Conservation (phyloP, 208 protist species). For the Crithidia acanthocephali region DNA sequence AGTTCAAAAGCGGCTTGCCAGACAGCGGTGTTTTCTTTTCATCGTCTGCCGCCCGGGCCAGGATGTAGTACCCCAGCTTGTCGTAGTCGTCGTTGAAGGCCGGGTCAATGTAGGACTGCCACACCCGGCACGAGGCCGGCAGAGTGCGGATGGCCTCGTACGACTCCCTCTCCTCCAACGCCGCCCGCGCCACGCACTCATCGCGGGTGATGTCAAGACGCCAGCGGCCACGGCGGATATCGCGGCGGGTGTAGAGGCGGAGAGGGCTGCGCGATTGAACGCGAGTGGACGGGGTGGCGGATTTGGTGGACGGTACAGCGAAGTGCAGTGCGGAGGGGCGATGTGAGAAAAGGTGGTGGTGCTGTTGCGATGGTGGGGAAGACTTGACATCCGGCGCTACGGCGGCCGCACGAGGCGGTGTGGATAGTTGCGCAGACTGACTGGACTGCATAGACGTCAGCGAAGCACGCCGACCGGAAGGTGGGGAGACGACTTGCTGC, state of each 20-base stretch:
- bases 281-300: not conserved
- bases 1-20: not conserved
- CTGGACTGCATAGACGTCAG: not conserved
- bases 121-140: conserved; percentile 33
- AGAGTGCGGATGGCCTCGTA: conserved; percentile 40
- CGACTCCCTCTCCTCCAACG: conserved; percentile 43
- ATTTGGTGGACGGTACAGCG: not conserved
- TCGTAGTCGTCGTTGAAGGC: conserved; percentile 7
- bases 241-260: not conserved
- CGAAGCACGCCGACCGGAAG: not conserved
- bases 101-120: conserved; percentile 2
- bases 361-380: not conserved
- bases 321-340: not conserved
- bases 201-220: conserved; percentile 35
- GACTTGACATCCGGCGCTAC: too few species aligned
- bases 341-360: not conserved
- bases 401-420: not conserved
- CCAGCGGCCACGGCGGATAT: conserved; percentile 36
- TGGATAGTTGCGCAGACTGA: not conserved
- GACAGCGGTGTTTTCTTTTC: not conserved
- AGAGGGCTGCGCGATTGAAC: not conserved
- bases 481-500: not conserved
- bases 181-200: conserved; percentile 63
- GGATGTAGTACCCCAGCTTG: conserved; percentile 4
- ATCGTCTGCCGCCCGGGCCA: not conserved